Evolutionary conservation across 2,329 filamentous ascomycete genomes (phyloP).

Genomic region (Aspergillus sp.): DNA sequence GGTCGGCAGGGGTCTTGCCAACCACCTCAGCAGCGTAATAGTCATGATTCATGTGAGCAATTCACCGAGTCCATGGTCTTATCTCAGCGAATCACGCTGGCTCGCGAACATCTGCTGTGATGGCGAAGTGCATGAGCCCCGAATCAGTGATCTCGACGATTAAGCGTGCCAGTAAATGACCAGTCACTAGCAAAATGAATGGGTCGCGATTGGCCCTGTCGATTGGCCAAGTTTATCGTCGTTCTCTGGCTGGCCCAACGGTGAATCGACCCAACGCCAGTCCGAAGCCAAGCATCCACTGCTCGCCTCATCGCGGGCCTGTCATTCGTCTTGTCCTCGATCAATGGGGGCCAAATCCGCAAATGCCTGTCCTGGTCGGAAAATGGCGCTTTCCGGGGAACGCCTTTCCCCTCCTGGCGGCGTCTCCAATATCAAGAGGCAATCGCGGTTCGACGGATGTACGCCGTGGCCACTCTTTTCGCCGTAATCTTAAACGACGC

Average conservation of each 20-base stretch:
- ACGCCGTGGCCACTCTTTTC: neutral
- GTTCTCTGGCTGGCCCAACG: conserved; percentile 16
- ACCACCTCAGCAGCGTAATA: neutral
- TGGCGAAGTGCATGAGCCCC: neutral
- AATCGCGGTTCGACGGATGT: conserved; percentile 9
- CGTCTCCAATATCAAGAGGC: conserved; percentile 4
- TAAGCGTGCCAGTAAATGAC: neutral
- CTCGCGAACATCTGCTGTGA: neutral
- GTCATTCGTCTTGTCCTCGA: conserved; percentile 2
- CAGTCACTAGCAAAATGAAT: neutral
- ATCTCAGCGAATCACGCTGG: neutral
- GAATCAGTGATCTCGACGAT: neutral
- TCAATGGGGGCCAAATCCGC: neutral
- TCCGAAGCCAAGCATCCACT: conserved; percentile 4
- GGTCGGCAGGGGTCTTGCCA: neutral
- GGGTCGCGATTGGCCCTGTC: neutral
- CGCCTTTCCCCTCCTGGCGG: neutral
- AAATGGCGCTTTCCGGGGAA: conserved; percentile 12
- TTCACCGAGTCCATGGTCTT: neutral
- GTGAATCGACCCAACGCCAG: conserved; percentile 2
- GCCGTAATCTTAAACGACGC: conserved; percentile 5
- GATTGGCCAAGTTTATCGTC: conserved; percentile 11
- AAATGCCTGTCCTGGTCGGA: conserved; percentile 2
- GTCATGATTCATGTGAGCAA: neutral
- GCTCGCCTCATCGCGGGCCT: neutral